Conservation (phyloP, 78 protist genomes). For the Monocercomonoides exilis region DNA sequence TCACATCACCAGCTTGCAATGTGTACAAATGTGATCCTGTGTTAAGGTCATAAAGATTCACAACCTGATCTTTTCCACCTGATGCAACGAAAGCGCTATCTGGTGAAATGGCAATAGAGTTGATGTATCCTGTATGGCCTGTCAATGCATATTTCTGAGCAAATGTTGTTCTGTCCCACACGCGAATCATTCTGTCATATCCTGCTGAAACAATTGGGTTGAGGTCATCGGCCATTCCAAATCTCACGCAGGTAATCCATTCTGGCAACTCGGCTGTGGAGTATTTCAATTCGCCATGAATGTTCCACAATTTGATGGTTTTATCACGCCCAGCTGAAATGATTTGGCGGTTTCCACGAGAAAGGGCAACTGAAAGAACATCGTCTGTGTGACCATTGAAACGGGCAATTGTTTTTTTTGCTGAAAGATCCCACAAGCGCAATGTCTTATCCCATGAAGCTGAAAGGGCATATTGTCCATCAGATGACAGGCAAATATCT, state of each 20-base stretch:
- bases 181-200: neutral
- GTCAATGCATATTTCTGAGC: constrained; percentile 1
- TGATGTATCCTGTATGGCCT: no score
- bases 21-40: neutral
- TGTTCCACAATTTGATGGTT: constrained; percentile 39
- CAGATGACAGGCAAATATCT: no score
- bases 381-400: no score
- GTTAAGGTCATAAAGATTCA: neutral
- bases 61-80: constrained; percentile 9
- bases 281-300: constrained; percentile 17
- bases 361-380: constrained; percentile 29
- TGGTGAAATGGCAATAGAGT: constrained; percentile 12
- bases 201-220: neutral
- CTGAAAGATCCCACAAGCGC: no score
- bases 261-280: neutral
- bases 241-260: constrained; percentile 9
- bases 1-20: neutral
- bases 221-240: neutral
- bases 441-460: no score
- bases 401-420: no score
- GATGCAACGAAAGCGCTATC: constrained; percentile 16
- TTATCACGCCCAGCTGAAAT: constrained; percentile 31
- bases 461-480: no score
- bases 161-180: neutral
- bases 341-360: constrained; percentile 28